These are phyloP conservation scores for Ceratocystis alfenasii DNA, from an alignment of 2,329 filamentous ascomycete species.

Conservation along the genomic window DNA sequence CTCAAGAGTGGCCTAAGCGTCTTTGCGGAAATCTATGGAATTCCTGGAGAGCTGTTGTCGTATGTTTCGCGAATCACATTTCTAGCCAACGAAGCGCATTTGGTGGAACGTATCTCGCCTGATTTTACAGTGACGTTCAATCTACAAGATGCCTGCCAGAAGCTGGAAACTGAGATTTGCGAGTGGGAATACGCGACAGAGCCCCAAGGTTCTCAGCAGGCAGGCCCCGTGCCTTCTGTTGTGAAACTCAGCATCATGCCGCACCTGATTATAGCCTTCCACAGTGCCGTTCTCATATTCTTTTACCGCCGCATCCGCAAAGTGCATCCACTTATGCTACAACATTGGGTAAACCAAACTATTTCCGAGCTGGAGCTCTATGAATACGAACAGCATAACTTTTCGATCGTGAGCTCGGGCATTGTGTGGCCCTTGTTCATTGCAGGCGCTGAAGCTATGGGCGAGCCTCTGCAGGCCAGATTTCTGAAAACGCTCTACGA, in stretches of 20 bases:
- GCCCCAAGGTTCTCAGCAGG: neutral
- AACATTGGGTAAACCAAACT: conserved; percentile 14
- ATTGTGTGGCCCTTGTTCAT: conserved; percentile 21
- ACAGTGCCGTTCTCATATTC: conserved; percentile 35
- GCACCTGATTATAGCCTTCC: conserved; percentile 31
- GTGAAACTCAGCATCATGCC: conserved; percentile 17
- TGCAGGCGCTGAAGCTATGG: conserved; percentile 22
- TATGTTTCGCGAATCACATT: conserved; percentile 34
- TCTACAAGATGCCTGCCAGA: conserved; percentile 27
- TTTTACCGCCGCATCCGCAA: conserved; percentile 34
- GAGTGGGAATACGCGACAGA: conserved; percentile 22
- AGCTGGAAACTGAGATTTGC: conserved; percentile 20
- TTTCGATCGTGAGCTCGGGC: conserved; percentile 16
- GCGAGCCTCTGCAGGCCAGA: conserved; percentile 9
- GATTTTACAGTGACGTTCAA: conserved; percentile 26
- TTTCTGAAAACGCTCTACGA: conserved; percentile 11
- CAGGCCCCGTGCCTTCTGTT: conserved; percentile 4
- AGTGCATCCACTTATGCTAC: conserved; percentile 19
- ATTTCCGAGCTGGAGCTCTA: conserved; percentile 16
- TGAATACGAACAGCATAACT: conserved; percentile 18
- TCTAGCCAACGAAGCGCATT: conserved; percentile 33
- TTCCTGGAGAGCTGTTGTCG: conserved; percentile 34
- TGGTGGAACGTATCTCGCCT: conserved; percentile 22
- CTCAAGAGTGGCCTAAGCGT: conserved; percentile 28
- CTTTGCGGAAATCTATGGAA: conserved; percentile 36